These are phyloP conservation scores for Rehmannia glutinosa DNA, from an alignment of 257 asterid genomes.

Conservation along the genomic window DNA sequence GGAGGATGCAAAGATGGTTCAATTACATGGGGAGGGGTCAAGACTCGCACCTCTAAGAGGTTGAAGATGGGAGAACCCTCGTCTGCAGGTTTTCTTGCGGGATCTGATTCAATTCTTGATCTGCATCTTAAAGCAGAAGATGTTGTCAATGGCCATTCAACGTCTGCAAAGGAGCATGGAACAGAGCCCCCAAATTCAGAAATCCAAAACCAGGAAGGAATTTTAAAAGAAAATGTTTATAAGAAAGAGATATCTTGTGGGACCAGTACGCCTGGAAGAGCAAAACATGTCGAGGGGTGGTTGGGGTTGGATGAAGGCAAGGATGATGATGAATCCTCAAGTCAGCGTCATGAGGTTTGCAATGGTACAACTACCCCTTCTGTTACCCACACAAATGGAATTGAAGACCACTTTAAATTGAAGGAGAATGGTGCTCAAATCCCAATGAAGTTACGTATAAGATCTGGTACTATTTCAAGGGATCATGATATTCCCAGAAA, in stretches of 20 bases:
- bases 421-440: slow-evolving; percentile 37
- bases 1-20: slow-evolving; percentile 66
- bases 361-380: slow-evolving; percentile 31
- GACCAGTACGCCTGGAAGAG: slow-evolving; percentile 26
- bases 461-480: slow-evolving; percentile 42
- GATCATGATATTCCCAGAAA: slow-evolving; percentile 36
- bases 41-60: slow-evolving; percentile 76
- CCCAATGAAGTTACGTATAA: slow-evolving; percentile 66
- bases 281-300: slow-evolving; percentile 24
- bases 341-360: slow-evolving; percentile 25
- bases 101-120: slow-evolving; percentile 39
- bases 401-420: slow-evolving; percentile 24
- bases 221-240: slow-evolving; percentile 27
- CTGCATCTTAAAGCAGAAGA: slow-evolving; percentile 35
- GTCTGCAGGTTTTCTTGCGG: slow-evolving; percentile 34
- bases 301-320: slow-evolving; percentile 22
- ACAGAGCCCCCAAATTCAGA: slow-evolving; percentile 27
- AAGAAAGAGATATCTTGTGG: slow-evolving; percentile 25
- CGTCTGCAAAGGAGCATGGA: slow-evolving; percentile 28
- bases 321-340: slow-evolving; percentile 30
- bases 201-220: slow-evolving; percentile 40
- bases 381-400: slow-evolving; percentile 29
- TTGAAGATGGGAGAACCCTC: slow-evolving; percentile 53
- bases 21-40: slow-evolving; percentile 90
- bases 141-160: slow-evolving; percentile 32